Base-by-base conservation (phyloP, 2,329 filamentous ascomycete genomes). In the Trichoderma aggressivum region DNA sequence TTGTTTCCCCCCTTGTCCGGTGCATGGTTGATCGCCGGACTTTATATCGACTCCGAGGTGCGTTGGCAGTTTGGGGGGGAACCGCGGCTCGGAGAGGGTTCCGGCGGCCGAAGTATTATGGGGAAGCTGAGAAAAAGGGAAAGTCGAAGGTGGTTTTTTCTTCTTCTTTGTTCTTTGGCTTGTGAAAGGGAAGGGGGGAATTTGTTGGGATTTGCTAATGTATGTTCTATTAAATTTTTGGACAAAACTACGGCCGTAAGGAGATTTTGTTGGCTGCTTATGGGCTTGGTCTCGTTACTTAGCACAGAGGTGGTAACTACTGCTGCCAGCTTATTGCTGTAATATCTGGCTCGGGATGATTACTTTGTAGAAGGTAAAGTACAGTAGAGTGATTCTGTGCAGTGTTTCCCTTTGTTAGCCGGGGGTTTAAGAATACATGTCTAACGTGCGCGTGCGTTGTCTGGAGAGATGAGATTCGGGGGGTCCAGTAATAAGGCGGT, bases 11-110 rank as follows among this genome's bases (percentile, higher is more conserved):
- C 39, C 39, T 43, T 10, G 39, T 43, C 39, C 26, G 26, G 39
- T 43, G n/a, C n/a, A 24, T 60, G 7, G 8, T 7, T 3, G 3
- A 24, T 32, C 7, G 30, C 47, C 68, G 68, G 68, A 62, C 32
- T 70, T 58, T 70, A 47, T 64, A 64, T 56, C 59, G 60, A 70
- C 60, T 47, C 68, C 68, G 68, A 70, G 58, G 11, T 18, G 59
- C 32, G 50, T 62, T 24, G 43, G 21, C 4, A 26, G 11, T 30
- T 7, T 24, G 24, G 30, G 30, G 39, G 39, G 26, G 26, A n/a
- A 39, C 64, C 53, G 50, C 64, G 53, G 53, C 34, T 59, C 53
- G 64, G 64, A 24, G 64, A 58, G 53, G 34, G 21, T 26, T 58
- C 64, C 53, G 53, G 47, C 53, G 50, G 26, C 63, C 63, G 63